Base-by-base conservation (phyloP, 2,329 filamentous ascomycete genomes). In the Neobulgaria alba region DNA sequence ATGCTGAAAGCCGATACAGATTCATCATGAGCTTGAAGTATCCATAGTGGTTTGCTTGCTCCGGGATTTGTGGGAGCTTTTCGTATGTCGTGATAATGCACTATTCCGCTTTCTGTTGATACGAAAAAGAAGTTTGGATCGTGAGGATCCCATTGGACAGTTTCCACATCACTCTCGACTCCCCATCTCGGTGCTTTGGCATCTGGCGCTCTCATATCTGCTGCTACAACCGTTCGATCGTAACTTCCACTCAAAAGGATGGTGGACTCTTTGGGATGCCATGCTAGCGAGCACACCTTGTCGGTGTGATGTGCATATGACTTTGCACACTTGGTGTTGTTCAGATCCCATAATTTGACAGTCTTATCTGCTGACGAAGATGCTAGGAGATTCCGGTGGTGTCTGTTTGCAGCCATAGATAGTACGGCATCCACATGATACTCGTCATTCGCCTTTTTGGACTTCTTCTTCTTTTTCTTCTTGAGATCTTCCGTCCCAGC, bases 311-410 rank as follows among this genome's bases (percentile, higher is more conserved):
- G 86, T 12, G 77, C 74, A 71, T 98, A 98, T 33, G 89, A 95
- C 67, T 95, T 92, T 56, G 92, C 92, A 64, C 88, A 95, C 63
- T 82, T 88, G 46, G 85, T 76, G 3, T 87, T 95, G 67, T 88
- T 85, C 48, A 98, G 70, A 61, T 98, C 92, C 92, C 92, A 98
- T 15, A 98, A 75, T 70, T 98, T 98, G 58, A 96, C 81, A 2
- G 92, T 98, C 67, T 89, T 88, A 68, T 98, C 92, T 15, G 92
- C 92, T 1, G 92, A 98, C 2, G 85, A 87, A 1, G 90, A 96
- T 10, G 92, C 92, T 33, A 98, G 77, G 43, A 98, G 74, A 62
- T 96, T 96, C 49, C 89, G 81, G 67, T 98, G 90, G 58, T 89
- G 82, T 56, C 89, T 75, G 69, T 98, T 98, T 36, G 88, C 87